Conservation (phyloP, 108 stramenopile genomes). For the Stephanodiscus triporus region DNA sequence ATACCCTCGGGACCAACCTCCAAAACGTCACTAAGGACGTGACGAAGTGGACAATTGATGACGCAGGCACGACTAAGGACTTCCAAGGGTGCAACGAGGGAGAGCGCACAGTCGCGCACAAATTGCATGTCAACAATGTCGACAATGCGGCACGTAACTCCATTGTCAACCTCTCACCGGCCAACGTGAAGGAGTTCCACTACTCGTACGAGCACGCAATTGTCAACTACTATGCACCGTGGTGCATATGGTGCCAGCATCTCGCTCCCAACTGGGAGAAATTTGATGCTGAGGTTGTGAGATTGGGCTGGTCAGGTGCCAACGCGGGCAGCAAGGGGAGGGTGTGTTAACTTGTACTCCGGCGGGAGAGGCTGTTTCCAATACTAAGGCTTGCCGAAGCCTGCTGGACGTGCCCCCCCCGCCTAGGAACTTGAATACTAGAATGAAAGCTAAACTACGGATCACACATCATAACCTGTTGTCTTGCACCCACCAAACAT, state of each 20-base stretch:
- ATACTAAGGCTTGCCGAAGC: no score
- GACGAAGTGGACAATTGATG: slow-evolving; percentile 95
- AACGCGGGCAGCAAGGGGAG: not conserved
- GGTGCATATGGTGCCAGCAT: slow-evolving; percentile 95
- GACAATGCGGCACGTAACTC: not conserved
- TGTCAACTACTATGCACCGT: slow-evolving; percentile 90
- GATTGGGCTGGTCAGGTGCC: not conserved
- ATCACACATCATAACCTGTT: no score
- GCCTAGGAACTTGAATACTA: no score
- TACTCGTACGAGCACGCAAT: slow-evolving; percentile 76
- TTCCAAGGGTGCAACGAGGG: slow-evolving; percentile 93
- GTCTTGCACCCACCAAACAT: no score
- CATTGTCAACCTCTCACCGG: slow-evolving; percentile 49
- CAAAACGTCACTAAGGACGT: slow-evolving; percentile 97
- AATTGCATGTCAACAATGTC: slow-evolving; percentile 35
- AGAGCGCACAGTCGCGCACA: slow-evolving; percentile 72
- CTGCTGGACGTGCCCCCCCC: no score
- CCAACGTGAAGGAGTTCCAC: slow-evolving; percentile 60
- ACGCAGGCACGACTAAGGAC: slow-evolving; percentile 65
- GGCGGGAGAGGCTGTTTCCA: no score
- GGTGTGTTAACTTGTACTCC: no score
- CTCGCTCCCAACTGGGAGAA: slow-evolving; percentile 96
- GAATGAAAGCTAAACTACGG: no score
- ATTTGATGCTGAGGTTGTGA: slow-evolving; percentile 65
- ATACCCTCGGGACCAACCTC: slow-evolving; percentile 91